phyloP scores from a whole-genome alignment of 306 rosid species.

The Prunus mongolica region DNA sequence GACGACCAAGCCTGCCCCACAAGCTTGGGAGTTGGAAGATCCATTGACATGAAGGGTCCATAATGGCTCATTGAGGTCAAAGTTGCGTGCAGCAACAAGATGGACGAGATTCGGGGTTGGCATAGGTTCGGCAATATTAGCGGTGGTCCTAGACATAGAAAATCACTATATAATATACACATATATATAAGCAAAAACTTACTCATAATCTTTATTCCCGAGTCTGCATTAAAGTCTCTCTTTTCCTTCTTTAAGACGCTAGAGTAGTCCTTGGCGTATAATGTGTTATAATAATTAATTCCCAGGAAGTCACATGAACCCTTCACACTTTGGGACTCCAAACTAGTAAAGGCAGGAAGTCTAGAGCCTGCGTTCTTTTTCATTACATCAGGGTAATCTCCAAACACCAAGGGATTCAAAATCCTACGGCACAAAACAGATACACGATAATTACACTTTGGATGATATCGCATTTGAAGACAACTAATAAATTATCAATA shows the following conservation, averaged over 20 bases:
- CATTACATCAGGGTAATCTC: conserved; percentile 65
- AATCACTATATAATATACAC: not conserved
- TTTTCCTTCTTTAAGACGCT: conserved; percentile 10
- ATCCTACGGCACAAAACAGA: conserved; percentile 35
- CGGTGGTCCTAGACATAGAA: not conserved
- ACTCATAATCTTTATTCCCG: not conserved
- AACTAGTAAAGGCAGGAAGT: conserved; percentile 47
- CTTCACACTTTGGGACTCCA: conserved; percentile 43
- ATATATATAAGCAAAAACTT: not conserved
- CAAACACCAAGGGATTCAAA: conserved; percentile 55
- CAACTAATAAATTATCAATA: not conserved
- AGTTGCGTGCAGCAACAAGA: too few relatives aligned
- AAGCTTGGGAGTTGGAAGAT: too few relatives aligned
- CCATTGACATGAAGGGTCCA: too few relatives aligned
- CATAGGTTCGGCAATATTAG: too few relatives aligned
- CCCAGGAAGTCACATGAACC: conserved; percentile 70
- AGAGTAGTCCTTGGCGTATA: conserved; percentile 34
- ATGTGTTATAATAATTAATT: conserved; percentile 28
- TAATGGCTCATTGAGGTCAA: too few relatives aligned
- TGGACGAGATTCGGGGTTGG: too few relatives aligned
- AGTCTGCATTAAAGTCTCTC: conserved; percentile 15
- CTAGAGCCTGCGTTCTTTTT: conserved; percentile 48
- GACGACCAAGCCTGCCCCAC: too few relatives aligned
- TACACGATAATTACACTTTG: not conserved
- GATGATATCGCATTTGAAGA: not conserved